These are phyloP conservation scores for Pulveroboletus sp. DNA, from an alignment of 768 basidiomycete genomes.

Conservation along the genomic window DNA sequence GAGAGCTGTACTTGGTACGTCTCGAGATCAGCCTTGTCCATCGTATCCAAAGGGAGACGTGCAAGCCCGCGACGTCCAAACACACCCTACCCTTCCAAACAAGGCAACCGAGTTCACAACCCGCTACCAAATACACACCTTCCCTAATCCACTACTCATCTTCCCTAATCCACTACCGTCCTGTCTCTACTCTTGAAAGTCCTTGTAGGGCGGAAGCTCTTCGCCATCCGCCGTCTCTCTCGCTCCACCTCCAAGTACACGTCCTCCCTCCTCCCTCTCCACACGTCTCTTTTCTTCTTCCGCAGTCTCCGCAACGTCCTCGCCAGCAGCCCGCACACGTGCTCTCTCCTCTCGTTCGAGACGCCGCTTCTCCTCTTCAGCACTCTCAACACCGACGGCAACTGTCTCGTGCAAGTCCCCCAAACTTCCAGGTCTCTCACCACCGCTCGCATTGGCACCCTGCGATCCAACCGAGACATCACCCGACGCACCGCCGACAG, in stretches of 20 bases:
- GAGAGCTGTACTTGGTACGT: conserved; percentile 86
- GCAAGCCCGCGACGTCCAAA: background rate
- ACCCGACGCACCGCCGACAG: no score
- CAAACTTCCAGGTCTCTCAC: conserved; percentile 20
- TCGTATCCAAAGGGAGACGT: conserved; percentile 1
- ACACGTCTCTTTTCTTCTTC: conserved; percentile 62
- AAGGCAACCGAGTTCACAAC: conserved; percentile 9
- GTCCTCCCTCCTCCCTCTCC: conserved; percentile 65
- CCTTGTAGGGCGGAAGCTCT: conserved; percentile 43
- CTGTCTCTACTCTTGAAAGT: conserved; percentile 22
- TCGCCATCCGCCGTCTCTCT: conserved; percentile 31
- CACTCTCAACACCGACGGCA: conserved; percentile 40
- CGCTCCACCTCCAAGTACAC: conserved; percentile 32
- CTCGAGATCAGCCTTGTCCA: conserved; percentile 72
- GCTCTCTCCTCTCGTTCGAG: conserved; percentile 51
- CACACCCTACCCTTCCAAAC: conserved; percentile 15
- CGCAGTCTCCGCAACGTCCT: conserved; percentile 39
- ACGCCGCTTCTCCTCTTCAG: conserved; percentile 65
- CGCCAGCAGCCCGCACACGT: conserved; percentile 33
- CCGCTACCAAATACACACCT: background rate
- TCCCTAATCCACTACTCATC: background rate
- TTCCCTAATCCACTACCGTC: background rate
- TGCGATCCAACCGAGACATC: background rate
- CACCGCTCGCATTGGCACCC: background rate
- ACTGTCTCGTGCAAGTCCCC: conserved; percentile 30